A percentile compares a stretch with the other conserved stretches of the same genome.
phyloP scores from a whole-genome alignment of 306 rosid genomes.

The Datisca glomerata region DNA sequence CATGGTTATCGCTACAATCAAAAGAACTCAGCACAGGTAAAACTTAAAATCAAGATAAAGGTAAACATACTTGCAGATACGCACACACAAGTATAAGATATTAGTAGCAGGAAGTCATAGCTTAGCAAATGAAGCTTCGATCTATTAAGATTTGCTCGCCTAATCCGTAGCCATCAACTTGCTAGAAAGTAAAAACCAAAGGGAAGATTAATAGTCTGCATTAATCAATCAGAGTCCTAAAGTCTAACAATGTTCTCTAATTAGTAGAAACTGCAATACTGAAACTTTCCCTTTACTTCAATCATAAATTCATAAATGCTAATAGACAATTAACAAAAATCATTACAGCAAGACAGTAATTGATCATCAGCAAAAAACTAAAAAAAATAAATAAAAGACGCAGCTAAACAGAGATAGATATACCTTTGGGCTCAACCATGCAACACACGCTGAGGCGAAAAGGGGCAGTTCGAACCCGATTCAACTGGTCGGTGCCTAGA shows the following conservation, averaged over 20 bases:
- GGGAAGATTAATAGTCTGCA: no score
- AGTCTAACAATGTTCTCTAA: not conserved
- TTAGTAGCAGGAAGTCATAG: no score
- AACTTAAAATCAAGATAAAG: no score
- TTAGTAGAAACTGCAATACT: not conserved
- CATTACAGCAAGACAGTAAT: not conserved
- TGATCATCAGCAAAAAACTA: not conserved
- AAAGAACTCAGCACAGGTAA: no score
- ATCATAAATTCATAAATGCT: not conserved
- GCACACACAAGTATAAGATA: no score
- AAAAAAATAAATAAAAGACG: not conserved
- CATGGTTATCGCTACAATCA: no score
- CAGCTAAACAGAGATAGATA: not conserved
- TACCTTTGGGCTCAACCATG: slow-evolving; percentile 36
- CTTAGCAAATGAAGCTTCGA: no score
- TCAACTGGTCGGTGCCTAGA: slow-evolving; percentile 10
- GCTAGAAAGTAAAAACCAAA: no score
- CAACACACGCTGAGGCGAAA: slow-evolving; percentile 26
- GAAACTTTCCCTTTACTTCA: no score
- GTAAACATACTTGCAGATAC: no score
- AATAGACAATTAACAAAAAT: not conserved
- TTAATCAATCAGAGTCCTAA: not conserved
- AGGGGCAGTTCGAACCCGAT: slow-evolving; percentile 19
- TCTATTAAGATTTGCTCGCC: no score
- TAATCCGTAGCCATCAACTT: no score